phyloP scores from a whole-genome alignment of 2,329 filamentous ascomycete species.

The Fusarium neocosmosporiellum region DNA sequence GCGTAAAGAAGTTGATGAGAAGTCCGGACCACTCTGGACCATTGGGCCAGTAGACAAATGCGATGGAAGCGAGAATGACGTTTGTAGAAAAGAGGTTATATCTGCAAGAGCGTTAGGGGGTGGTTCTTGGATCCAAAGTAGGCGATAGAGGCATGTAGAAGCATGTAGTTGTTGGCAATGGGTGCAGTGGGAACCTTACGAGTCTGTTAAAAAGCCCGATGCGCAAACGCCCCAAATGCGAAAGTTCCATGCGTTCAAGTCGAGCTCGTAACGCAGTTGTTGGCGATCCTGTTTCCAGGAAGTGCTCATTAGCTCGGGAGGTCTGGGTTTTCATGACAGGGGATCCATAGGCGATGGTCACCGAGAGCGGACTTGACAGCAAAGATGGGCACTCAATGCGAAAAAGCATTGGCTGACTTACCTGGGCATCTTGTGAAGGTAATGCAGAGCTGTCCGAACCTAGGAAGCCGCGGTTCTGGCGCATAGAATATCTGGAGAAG shows the following conservation, averaged over 20 bases:
- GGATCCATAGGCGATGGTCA: slow-evolving; percentile 17
- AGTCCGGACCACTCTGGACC: slow-evolving; percentile 57
- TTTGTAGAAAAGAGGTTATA: slow-evolving; percentile 67
- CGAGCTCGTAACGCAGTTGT: slow-evolving; percentile 64
- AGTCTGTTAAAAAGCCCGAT: slow-evolving; percentile 65
- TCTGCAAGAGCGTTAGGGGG: slow-evolving; percentile 43
- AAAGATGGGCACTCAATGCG: slow-evolving; percentile 4
- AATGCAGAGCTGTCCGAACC: slow-evolving; percentile 64
- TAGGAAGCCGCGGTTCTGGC: slow-evolving; percentile 62
- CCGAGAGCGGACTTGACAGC: slow-evolving; percentile 2
- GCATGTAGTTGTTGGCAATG: background rate
- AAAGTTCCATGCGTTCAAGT: slow-evolving; percentile 66
- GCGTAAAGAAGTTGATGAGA: slow-evolving; percentile 64
- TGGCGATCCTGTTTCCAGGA: slow-evolving; percentile 56
- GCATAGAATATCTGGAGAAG: slow-evolving; percentile 43
- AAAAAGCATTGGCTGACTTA: slow-evolving; percentile 46
- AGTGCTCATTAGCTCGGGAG: slow-evolving; percentile 24
- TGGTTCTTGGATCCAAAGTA: background rate
- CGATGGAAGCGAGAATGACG: slow-evolving; percentile 64
- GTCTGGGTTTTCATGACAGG: slow-evolving; percentile 11
- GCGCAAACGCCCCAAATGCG: slow-evolving; percentile 67
- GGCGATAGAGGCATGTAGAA: background rate
- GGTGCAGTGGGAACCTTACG: slow-evolving; percentile 50
- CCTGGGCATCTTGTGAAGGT: slow-evolving; percentile 60
- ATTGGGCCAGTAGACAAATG: slow-evolving; percentile 64